These are phyloP conservation scores for Oryza nivara DNA, from an alignment of 176 grass and related monocot genomes.

Conservation along the genomic window DNA sequence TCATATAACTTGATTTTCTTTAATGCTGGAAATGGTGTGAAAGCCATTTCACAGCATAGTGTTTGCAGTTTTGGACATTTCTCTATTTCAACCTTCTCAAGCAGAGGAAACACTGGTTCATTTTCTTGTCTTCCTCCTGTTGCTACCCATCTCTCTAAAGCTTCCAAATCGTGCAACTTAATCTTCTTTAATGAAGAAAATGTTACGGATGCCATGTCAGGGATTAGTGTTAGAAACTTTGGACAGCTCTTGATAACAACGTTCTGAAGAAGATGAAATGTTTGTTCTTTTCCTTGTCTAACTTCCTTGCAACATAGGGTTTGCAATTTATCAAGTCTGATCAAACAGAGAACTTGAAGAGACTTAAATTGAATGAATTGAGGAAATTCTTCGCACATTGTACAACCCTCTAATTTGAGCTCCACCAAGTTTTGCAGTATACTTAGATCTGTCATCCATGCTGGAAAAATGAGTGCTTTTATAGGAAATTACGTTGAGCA, in stretches of 20 bases:
- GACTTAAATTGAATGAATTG: not conserved
- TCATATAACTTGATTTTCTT: no score
- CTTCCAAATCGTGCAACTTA: not conserved
- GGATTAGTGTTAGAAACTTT: accelerated
- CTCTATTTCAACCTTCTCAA: accelerated
- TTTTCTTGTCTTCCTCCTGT: not conserved
- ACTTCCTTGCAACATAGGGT: not conserved
- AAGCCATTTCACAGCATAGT: no score
- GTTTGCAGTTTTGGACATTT: no score
- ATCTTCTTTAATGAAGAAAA: not conserved
- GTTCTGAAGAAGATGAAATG: not conserved
- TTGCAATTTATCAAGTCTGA: not conserved
- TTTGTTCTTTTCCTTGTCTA: no score
- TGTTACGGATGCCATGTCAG: no score
- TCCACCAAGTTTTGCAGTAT: not conserved
- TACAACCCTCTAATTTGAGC: not conserved
- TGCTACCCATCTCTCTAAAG: not conserved
- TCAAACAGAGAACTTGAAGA: not conserved
- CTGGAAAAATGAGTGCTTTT: not conserved
- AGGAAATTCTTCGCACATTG: not conserved
- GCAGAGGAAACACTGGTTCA: not conserved
- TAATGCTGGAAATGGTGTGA: no score
- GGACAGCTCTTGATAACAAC: no score
- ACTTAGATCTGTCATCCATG: not conserved
- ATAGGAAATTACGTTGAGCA: not conserved